Evolutionary conservation across 2,329 filamentous ascomycete species (phyloP).

Genomic region (Colletotrichum godetiae): DNA sequence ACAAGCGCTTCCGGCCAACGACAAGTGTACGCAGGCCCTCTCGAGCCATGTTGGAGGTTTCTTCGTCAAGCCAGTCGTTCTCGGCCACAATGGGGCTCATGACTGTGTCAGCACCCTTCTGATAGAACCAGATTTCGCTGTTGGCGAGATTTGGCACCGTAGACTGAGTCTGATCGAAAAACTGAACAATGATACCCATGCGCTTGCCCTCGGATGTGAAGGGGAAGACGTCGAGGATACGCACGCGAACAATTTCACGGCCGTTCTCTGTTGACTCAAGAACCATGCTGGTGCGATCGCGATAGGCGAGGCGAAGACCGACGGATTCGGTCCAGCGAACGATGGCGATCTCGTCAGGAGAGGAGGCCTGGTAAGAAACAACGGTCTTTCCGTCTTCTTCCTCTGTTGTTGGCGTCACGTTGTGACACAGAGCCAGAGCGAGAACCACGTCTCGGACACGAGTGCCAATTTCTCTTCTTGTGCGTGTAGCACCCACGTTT

Average conservation of each 20-base stretch:
- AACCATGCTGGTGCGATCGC: constrained; percentile 87
- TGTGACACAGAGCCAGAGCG: constrained; percentile 93
- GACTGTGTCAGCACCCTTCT: constrained; percentile 97
- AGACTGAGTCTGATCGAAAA: constrained; percentile 69
- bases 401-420: constrained; percentile 92
- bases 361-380: constrained; percentile 95
- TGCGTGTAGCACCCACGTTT: constrained; percentile 77
- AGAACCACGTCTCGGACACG: constrained; percentile 93
- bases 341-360: constrained; percentile 97
- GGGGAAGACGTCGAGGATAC: constrained; percentile 93
- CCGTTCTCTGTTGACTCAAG: constrained; percentile 82
- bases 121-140: constrained; percentile 97
- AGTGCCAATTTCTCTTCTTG: constrained; percentile 90
- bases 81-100: constrained; percentile 96
- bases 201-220: constrained; percentile 98
- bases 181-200: constrained; percentile 97
- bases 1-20: constrained; percentile 90
- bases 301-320: constrained; percentile 83
- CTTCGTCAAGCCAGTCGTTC: constrained; percentile 99
- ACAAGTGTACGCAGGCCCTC: constrained; percentile 95
- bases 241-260: constrained; percentile 81
- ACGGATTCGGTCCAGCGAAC: constrained; percentile 95
- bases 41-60: constrained; percentile 99
- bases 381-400: constrained; percentile 81
- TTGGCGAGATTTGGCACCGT: constrained; percentile 60